These are phyloP conservation scores for Arthrobotrys musiformis DNA, from an alignment of 2,329 filamentous ascomycete species.

Conservation along the genomic window DNA sequence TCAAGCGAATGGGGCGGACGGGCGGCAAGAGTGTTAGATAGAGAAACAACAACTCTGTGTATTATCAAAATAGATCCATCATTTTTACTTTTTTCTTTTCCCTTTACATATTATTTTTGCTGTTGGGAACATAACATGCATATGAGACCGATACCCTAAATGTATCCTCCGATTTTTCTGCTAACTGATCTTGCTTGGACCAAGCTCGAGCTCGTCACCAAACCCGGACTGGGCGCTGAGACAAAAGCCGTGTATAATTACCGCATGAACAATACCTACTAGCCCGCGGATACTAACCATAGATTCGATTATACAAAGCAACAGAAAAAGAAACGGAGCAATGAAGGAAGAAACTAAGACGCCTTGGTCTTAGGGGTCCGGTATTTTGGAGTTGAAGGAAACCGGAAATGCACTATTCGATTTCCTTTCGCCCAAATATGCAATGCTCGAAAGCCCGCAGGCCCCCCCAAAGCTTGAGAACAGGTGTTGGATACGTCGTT, in stretches of 20 bases:
- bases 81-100: background rate
- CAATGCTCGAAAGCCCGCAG: background rate
- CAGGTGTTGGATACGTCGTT: conserved; percentile 34
- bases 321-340: too few species aligned
- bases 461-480: background rate
- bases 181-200: background rate
- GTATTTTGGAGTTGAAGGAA: too few species aligned
- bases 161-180: too few species aligned
- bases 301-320: background rate
- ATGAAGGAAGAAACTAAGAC: too few species aligned
- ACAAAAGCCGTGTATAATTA: conserved; percentile 13
- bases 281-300: conserved; percentile 9
- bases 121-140: too few species aligned
- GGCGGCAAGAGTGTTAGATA: conserved; percentile 14
- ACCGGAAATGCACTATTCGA: too few species aligned
- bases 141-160: background rate
- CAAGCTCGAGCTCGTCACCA: too few species aligned
- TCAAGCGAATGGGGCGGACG: conserved; percentile 13
- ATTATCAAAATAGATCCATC: background rate
- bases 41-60: background rate
- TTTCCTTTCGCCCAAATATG: too few species aligned
- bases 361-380: too few species aligned
- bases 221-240: background rate
- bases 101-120: background rate
- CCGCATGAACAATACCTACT: background rate